A percentile compares a stretch with the other conserved stretches of the same genome.
These are phyloP conservation scores for Ballota nigra DNA, from an alignment of 257 asterid genomes.

Conservation along the genomic window DNA sequence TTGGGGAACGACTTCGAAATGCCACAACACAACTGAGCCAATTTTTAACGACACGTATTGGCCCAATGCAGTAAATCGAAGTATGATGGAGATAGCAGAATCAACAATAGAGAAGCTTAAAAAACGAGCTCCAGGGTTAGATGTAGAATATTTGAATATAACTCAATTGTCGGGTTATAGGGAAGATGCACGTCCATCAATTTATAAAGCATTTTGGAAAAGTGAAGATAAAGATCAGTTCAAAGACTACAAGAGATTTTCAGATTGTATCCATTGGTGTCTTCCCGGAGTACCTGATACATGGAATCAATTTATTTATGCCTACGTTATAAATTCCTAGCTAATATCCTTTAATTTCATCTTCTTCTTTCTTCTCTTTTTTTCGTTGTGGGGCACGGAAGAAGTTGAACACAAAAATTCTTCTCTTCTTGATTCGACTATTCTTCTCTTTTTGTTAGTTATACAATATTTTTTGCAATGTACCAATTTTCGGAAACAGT, in stretches of 20 bases:
- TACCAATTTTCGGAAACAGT: too few relatives aligned
- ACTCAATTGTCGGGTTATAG: constrained; percentile 59
- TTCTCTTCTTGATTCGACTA: too few relatives aligned
- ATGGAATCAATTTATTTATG: constrained; percentile 64
- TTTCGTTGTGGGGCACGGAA: neutral
- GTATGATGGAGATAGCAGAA: constrained; percentile 50
- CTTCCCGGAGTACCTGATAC: constrained; percentile 75
- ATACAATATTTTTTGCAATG: too few relatives aligned
- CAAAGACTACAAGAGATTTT: constrained; percentile 21
- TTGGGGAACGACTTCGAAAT: constrained; percentile 38
- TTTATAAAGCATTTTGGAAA: constrained; percentile 37
- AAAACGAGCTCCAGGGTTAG: constrained; percentile 32
- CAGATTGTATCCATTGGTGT: constrained; percentile 75
- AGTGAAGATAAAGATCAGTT: constrained; percentile 16
- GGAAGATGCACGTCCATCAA: constrained; percentile 56
- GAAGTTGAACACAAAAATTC: too few relatives aligned
- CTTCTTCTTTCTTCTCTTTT: neutral
- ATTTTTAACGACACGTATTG: constrained; percentile 31
- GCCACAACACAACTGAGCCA: constrained; percentile 52
- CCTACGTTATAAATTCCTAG: constrained; percentile 33
- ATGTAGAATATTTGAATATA: constrained; percentile 47
- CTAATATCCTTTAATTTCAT: neutral
- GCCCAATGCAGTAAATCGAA: constrained; percentile 36
- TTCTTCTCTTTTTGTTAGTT: too few relatives aligned
- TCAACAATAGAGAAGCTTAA: constrained; percentile 35